A percentile compares a stretch with the other conserved stretches of the same genome.
phyloP scores from a whole-genome alignment of 1,139 yeast species.

The Protomyces inouyei region DNA sequence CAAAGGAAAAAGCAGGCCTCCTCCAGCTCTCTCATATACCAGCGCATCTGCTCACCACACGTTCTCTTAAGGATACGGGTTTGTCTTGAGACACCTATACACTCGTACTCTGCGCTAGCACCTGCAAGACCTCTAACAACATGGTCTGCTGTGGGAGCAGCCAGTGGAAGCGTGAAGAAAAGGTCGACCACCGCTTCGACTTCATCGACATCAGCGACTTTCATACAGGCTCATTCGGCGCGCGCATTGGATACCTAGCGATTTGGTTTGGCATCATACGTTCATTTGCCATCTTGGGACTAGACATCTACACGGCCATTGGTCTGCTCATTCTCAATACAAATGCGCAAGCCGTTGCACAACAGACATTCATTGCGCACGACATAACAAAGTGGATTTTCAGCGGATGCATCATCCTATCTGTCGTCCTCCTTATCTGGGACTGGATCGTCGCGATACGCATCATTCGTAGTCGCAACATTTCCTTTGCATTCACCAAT shows the following conservation, averaged over 20 bases:
- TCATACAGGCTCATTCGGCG: constrained; percentile 51
- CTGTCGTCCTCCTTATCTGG: constrained; percentile 55
- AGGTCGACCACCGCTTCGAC: constrained; percentile 30
- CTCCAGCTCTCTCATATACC: too few species aligned
- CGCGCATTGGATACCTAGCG: constrained; percentile 52
- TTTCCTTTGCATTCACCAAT: constrained; percentile 68
- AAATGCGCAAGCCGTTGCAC: constrained; percentile 57
- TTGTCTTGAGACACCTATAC: too few species aligned
- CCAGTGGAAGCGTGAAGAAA: constrained; percentile 29
- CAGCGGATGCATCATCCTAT: constrained; percentile 76
- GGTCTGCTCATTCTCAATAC: constrained; percentile 67
- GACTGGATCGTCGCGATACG: constrained; percentile 58
- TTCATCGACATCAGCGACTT: constrained; percentile 46
- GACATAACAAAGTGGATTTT: constrained; percentile 73
- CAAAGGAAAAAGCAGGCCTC: too few species aligned
- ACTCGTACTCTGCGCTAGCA: too few species aligned
- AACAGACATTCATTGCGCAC: constrained; percentile 52
- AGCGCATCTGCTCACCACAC: too few species aligned
- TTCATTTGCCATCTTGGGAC: constrained; percentile 56
- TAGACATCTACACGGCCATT: constrained; percentile 77
- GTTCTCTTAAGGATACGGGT: too few species aligned
- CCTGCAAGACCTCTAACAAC: not conserved
- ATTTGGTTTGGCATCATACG: constrained; percentile 52
- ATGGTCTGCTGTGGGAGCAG: constrained; percentile 28
- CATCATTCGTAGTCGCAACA: constrained; percentile 56